These are phyloP conservation scores for Hemileia vastatrix DNA, from an alignment of 1,284 basidiomycete genomes.

Conservation along the genomic window DNA sequence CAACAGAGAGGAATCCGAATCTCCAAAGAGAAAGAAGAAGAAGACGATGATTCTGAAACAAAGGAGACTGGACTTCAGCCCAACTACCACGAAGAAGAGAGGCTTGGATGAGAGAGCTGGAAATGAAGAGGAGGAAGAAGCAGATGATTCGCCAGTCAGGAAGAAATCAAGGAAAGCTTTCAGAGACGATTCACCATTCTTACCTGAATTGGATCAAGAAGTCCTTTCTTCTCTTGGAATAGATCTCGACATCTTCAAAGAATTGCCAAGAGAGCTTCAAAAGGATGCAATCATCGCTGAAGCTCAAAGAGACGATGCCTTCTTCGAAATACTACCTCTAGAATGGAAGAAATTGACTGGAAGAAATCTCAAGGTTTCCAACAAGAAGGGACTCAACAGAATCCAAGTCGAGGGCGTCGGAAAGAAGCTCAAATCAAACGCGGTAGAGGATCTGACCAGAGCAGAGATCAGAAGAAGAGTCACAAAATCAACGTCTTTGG, in stretches of 20 bases:
- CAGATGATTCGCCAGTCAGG: background rate
- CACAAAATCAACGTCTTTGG: background rate
- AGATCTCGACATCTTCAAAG: conserved; percentile 34
- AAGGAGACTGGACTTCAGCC: background rate
- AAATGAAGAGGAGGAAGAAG: conserved; percentile 4
- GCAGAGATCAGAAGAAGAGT: background rate
- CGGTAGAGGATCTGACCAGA: background rate
- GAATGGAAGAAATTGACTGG: background rate
- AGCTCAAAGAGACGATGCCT: background rate
- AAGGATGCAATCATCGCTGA: conserved; percentile 21
- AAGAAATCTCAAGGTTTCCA: background rate
- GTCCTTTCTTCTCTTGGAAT: conserved; percentile 29
- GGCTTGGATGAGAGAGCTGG: background rate
- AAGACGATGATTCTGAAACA: background rate
- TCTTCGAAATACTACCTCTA: background rate
- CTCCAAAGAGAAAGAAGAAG: conserved; percentile 21
- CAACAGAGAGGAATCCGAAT: background rate
- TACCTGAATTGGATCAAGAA: conserved; percentile 26
- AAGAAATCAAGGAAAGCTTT: conserved; percentile 18
- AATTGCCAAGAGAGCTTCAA: conserved; percentile 33
- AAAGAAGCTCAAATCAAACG: background rate
- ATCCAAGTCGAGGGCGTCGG: too few species aligned
- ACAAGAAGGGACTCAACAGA: background rate
- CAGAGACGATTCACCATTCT: conserved; percentile 24
- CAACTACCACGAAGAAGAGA: background rate